Conservation (phyloP, 768 basidiomycete species). For the Leucosporidium scottii region DNA sequence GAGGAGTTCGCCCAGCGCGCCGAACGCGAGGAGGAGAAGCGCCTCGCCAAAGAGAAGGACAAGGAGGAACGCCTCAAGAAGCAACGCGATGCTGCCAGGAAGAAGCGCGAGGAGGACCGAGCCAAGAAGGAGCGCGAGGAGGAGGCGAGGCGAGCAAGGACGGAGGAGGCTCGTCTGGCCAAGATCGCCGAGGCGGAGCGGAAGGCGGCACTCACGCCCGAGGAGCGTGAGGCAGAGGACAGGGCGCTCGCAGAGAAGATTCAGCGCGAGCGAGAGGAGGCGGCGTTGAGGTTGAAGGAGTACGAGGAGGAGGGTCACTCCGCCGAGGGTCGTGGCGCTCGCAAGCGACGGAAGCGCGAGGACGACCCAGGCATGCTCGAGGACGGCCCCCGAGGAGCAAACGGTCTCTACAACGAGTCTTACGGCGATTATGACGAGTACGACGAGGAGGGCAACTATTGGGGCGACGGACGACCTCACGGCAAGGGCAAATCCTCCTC, state of each 20-base stretch:
- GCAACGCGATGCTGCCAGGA: constrained; percentile 29
- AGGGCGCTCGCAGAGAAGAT: constrained; percentile 7
- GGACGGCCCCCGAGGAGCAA: constrained; percentile 5
- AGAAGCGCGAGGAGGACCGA: constrained; percentile 30
- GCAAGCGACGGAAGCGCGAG: constrained; percentile 12
- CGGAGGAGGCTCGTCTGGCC: constrained; percentile 26
- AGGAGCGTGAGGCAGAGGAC: constrained; percentile 30
- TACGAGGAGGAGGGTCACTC: constrained; percentile 17
- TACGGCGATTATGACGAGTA: constrained; percentile 22
- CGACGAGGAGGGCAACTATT: constrained; percentile 17
- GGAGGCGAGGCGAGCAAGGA: constrained; percentile 14
- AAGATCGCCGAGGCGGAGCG: constrained; percentile 26
- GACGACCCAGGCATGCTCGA: neutral
- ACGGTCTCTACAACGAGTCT: constrained; percentile 16
- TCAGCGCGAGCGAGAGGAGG: constrained; percentile 10
- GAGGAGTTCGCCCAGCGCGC: neutral
- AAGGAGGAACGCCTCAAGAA: constrained; percentile 30
- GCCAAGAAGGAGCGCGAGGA: constrained; percentile 27
- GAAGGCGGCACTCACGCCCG: constrained; percentile 19
- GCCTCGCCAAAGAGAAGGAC: constrained; percentile 9
- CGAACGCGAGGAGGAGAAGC: constrained; percentile 12
- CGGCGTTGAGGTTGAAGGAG: neutral
- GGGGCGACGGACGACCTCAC: constrained; percentile 3
- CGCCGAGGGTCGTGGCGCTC: constrained; percentile 22
- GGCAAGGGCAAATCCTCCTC: constrained; percentile 37